These are phyloP conservation scores for Arxiozyma telluris DNA, from an alignment of 1,139 yeast genomes.

Conservation along the genomic window DNA sequence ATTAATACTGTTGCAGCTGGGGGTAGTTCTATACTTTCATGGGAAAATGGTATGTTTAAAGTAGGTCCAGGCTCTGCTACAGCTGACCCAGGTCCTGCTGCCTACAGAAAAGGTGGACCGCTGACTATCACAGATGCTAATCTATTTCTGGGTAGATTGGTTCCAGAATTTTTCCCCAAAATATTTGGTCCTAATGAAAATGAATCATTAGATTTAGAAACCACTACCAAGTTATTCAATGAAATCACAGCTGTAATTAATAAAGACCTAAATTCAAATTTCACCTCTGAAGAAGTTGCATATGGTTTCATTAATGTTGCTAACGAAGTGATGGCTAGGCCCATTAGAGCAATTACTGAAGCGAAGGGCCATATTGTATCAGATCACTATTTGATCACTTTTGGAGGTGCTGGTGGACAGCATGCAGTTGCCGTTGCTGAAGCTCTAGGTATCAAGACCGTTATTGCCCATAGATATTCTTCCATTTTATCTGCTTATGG, in stretches of 20 bases:
- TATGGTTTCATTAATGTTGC: slow-evolving; percentile 47
- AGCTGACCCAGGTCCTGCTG: slow-evolving; percentile 57
- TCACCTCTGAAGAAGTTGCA: slow-evolving; percentile 42
- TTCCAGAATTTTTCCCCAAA: slow-evolving; percentile 48
- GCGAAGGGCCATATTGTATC: slow-evolving; percentile 42
- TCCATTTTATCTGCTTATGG: slow-evolving; percentile 51
- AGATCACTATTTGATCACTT: slow-evolving; percentile 42
- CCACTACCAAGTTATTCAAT: slow-evolving; percentile 34
- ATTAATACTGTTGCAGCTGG: slow-evolving; percentile 57
- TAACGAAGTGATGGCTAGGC: slow-evolving; percentile 48
- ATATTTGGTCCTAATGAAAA: slow-evolving; percentile 53
- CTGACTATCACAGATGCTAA: slow-evolving; percentile 54
- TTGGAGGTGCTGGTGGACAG: slow-evolving; percentile 58
- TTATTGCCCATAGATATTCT: slow-evolving; percentile 44
- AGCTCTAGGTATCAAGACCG: slow-evolving; percentile 38
- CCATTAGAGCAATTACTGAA: slow-evolving; percentile 47
- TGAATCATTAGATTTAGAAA: slow-evolving; percentile 40
- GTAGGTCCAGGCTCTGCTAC: slow-evolving; percentile 56
- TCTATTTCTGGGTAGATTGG: slow-evolving; percentile 42
- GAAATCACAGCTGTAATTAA: slow-evolving; percentile 39
- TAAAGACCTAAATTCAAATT: slow-evolving; percentile 26
- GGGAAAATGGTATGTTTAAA: slow-evolving; percentile 46
- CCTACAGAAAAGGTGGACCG: slow-evolving; percentile 52
- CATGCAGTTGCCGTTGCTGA: slow-evolving; percentile 47
- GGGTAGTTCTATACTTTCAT: slow-evolving; percentile 46